phyloP scores from a whole-genome alignment of 2,329 filamentous ascomycete genomes.

The Nigrospora osmanthi region DNA sequence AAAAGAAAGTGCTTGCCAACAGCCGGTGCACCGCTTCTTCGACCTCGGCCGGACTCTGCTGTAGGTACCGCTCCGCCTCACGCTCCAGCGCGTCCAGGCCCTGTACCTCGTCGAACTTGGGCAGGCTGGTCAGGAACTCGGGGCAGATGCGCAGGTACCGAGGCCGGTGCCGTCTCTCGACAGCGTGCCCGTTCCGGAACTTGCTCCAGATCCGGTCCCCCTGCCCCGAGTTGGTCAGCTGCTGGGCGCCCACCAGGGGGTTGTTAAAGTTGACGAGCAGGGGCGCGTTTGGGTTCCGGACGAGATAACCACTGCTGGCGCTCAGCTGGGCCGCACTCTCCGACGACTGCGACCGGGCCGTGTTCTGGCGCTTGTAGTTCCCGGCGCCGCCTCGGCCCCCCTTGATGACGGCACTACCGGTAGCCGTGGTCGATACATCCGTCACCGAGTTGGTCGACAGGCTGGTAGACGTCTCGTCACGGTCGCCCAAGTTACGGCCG shows the following conservation, averaged over 20 bases:
- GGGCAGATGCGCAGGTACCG: constrained; percentile 21
- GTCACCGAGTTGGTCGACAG: constrained; percentile 12
- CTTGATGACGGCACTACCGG: constrained; percentile 14
- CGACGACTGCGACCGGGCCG: background rate
- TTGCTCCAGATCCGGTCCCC: constrained; percentile 16
- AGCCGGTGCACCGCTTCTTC: constrained; percentile 20
- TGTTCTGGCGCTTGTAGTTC: constrained; percentile 18
- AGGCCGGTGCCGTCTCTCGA: constrained; percentile 8
- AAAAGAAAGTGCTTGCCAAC: constrained; percentile 23
- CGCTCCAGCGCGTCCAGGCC: constrained; percentile 17
- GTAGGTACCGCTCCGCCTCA: constrained; percentile 15
- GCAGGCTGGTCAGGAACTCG: constrained; percentile 16
- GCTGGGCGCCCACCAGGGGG: constrained; percentile 16
- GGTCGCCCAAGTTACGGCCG: constrained; percentile 19
- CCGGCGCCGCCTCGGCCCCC: constrained; percentile 20
- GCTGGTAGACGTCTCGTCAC: constrained; percentile 4
- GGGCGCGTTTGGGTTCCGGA: constrained; percentile 19
- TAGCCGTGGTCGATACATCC: constrained; percentile 2
- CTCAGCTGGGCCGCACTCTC: constrained; percentile 4
- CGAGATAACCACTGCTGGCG: constrained; percentile 16
- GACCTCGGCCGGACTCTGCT: constrained; percentile 14
- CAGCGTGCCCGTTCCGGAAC: constrained; percentile 12
- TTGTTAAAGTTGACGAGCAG: constrained; percentile 21
- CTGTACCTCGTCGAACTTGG: constrained; percentile 19
- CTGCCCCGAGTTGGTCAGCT: constrained; percentile 10